phyloP scores from a whole-genome alignment of 345 rosid genomes.

The Eucalyptus albens region DNA sequence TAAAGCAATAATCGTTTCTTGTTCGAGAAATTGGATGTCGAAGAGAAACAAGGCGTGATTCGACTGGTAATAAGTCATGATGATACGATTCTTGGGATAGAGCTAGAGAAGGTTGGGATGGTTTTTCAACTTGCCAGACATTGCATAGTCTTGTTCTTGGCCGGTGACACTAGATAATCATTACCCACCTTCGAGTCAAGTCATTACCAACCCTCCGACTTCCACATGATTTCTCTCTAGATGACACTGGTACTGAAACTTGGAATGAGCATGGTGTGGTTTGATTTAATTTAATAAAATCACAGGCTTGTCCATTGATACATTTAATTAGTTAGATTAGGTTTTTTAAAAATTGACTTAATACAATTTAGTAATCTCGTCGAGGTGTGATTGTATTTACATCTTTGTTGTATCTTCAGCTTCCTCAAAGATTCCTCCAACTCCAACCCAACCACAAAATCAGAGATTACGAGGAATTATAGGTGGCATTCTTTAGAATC shows the following conservation, averaged over 20 bases:
- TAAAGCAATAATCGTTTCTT: not conserved
- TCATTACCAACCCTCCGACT: not conserved
- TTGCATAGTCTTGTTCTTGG: not conserved
- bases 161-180: not conserved
- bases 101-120: not conserved
- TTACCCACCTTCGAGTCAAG: not conserved
- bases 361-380: not conserved
- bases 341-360: not conserved
- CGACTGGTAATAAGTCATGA: not conserved
- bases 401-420: not conserved
- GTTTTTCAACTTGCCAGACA: not conserved
- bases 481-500: not conserved
- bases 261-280: not conserved
- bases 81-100: not conserved
- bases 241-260: not conserved
- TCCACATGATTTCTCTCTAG: not conserved
- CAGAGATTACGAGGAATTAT: not conserved
- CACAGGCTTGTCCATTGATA: not conserved
- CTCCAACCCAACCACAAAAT: not conserved
- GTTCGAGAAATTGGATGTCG: not conserved
- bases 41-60: not conserved
- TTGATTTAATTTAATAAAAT: not conserved
- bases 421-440: not conserved
- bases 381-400: not conserved
- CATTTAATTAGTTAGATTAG: not conserved